These are phyloP conservation scores for Aspergillus ibericus DNA, from an alignment of 2,329 filamentous ascomycete genomes.

Conservation along the genomic window DNA sequence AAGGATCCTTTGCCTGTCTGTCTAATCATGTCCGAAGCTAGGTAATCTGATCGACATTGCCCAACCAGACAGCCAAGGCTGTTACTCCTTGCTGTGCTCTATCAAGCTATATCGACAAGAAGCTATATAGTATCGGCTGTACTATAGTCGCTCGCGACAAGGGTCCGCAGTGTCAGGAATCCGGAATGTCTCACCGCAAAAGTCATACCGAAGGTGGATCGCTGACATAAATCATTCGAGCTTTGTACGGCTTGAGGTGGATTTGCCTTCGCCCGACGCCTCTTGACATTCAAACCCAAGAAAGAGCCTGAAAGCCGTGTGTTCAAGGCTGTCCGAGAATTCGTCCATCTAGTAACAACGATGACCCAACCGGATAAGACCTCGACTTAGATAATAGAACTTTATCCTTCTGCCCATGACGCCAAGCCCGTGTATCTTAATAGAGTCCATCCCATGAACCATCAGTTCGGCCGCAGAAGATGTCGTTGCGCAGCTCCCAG, in stretches of 20 bases:
- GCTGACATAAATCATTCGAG: slow-evolving; percentile 20
- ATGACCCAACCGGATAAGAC: slow-evolving; percentile 11
- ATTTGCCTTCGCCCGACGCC: slow-evolving; percentile 11
- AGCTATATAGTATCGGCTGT: slow-evolving; percentile 60
- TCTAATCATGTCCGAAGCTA: slow-evolving; percentile 75
- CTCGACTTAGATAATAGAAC: slow-evolving; percentile 13
- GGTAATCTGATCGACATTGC: slow-evolving; percentile 54
- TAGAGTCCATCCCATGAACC: slow-evolving; percentile 11
- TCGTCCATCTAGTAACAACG: slow-evolving; percentile 15
- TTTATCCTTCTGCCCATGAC: slow-evolving; percentile 10
- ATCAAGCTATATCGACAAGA: slow-evolving; percentile 69
- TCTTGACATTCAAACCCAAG: slow-evolving; percentile 12
- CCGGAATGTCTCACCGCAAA: slow-evolving; percentile 27
- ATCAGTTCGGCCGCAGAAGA: slow-evolving; percentile 10
- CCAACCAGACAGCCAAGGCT: slow-evolving; percentile 38
- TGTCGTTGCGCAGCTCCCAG: slow-evolving; percentile 12
- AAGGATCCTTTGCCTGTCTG: slow-evolving; percentile 58
- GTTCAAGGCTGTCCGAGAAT: slow-evolving; percentile 11
- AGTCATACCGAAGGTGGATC: slow-evolving; percentile 21
- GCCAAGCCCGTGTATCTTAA: slow-evolving; percentile 10
- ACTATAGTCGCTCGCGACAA: slow-evolving; percentile 46
- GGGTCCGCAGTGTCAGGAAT: slow-evolving; percentile 30
- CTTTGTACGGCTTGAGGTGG: slow-evolving; percentile 9
- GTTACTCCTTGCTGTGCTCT: slow-evolving; percentile 62
- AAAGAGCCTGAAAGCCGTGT: slow-evolving; percentile 9